Evolutionary conservation across 805 yeast genomes (phyloP), one percentile per base, ranked within the genome.

Genomic region (Pichia manshurica): DNA sequence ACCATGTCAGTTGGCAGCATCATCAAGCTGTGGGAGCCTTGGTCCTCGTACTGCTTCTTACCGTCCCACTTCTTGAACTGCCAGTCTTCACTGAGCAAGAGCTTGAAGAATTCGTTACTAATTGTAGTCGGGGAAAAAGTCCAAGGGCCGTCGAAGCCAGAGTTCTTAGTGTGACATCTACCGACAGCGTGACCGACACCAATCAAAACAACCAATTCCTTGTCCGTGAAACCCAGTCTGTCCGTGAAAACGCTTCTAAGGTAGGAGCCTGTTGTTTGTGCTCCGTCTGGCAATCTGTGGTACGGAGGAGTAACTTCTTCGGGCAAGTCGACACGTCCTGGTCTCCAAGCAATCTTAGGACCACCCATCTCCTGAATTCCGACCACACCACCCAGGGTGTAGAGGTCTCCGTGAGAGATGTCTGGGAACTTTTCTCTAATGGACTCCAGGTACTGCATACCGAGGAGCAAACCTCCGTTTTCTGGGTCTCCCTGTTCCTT

Each of bases 71-170:
- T 69, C 61, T 78, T 53, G 60, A 68, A 39, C 49, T 73, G 73
- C 90, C 90, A 84, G 45, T 73, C 74, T 56, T 77, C 86, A 52
- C 62, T 58, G 48, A 74, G 54, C 23, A 77, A 65, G 48, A 75
- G 71, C 64, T 69, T 77, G 68, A 67, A 87, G 64, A 85, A 87
- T 37, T 86, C 87, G 68, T 87, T 88, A 45, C 82, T 73, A 63
- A 88, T 84, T 53, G 71, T 65, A 28, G 84, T 85, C 47, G 93
- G 87, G 35, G 84, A 78, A 47, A 83, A 84, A 34, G 91, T 90
- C 96, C 96, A 87, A 52, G 91, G 89, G 13, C 96, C 95, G 54
- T 85, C 93, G 69, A 73, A 88, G 2, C 95, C 95, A 20, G 88
- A 78, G 51, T 81, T 77, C 53, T 73, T 63, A 48, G 59, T 58